Conservation (phyloP, 2,329 filamentous ascomycete species). For the Orbilia blumenaviensis region DNA sequence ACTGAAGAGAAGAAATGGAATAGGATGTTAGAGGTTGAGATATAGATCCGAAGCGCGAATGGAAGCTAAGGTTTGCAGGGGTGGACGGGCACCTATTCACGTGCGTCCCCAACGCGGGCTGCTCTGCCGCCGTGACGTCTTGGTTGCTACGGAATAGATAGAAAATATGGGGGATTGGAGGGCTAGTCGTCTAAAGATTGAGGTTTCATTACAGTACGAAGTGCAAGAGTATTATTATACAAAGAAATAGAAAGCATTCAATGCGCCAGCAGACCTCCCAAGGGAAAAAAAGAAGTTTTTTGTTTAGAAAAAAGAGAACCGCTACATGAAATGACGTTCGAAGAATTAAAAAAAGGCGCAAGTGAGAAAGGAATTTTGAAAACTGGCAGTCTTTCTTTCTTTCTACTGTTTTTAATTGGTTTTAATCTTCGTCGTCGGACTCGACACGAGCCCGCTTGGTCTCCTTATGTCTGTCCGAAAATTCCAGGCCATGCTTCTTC, state of each 20-base stretch:
- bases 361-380: neutral
- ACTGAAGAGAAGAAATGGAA: no score
- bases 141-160: no score
- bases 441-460: slow-evolving; percentile 59
- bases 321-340: slow-evolving; percentile 11
- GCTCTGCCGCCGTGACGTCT: no score
- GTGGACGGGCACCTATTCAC: no score
- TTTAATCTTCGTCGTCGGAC: slow-evolving; percentile 78
- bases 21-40: no score
- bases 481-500: slow-evolving; percentile 78
- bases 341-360: neutral
- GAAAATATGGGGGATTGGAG: no score
- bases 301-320: neutral
- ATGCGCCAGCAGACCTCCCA: slow-evolving; percentile 21
- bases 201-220: slow-evolving; percentile 17
- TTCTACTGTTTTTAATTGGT: neutral
- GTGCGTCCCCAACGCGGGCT: no score
- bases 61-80: no score
- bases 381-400: no score
- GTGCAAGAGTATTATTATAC: slow-evolving; percentile 18
- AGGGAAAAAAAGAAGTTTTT: no score
- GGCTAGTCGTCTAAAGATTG: neutral
- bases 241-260: slow-evolving; percentile 11
- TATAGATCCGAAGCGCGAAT: no score
- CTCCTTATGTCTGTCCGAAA: slow-evolving; percentile 65